phyloP scores from a whole-genome alignment of 371 early-diverging fungal genomes.

The Polyrhizophydium stewartii region DNA sequence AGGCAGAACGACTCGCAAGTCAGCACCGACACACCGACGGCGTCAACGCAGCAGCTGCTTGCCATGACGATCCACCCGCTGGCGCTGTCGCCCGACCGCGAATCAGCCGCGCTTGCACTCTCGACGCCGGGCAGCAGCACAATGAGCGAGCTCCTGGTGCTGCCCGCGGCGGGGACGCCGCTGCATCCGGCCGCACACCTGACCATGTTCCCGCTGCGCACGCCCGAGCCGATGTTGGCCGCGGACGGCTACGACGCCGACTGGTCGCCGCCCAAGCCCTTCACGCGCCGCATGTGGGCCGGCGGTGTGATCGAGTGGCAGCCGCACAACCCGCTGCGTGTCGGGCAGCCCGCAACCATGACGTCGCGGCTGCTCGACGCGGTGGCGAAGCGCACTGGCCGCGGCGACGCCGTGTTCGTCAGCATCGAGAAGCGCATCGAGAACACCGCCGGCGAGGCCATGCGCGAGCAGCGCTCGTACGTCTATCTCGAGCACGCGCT shows the following conservation, averaged over 20 bases:
- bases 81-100: background rate
- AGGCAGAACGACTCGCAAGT: too few species aligned
- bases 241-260: slow-evolving; percentile 73
- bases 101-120: background rate
- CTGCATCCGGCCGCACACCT: slow-evolving; percentile 76
- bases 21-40: background rate
- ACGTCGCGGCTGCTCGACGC: slow-evolving; percentile 50
- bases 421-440: slow-evolving; percentile 56
- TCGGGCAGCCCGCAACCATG: slow-evolving; percentile 60
- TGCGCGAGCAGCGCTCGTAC: slow-evolving; percentile 65
- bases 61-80: background rate
- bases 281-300: slow-evolving; percentile 79
- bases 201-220: slow-evolving; percentile 69
- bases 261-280: slow-evolving; percentile 74
- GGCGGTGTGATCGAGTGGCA: slow-evolving; percentile 67
- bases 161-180: slow-evolving; percentile 23
- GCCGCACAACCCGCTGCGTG: slow-evolving; percentile 50
- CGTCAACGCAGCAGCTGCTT: background rate
- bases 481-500: slow-evolving; percentile 57
- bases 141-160: too few species aligned
- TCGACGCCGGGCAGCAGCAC: too few species aligned
- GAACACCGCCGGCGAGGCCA: slow-evolving; percentile 59
- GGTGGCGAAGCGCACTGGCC: slow-evolving; percentile 44
- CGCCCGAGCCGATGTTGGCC: slow-evolving; percentile 62
- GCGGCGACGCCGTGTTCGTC: slow-evolving; percentile 67